Conservation (phyloP, 306 rosid genomes). For the Fagus crenata region DNA sequence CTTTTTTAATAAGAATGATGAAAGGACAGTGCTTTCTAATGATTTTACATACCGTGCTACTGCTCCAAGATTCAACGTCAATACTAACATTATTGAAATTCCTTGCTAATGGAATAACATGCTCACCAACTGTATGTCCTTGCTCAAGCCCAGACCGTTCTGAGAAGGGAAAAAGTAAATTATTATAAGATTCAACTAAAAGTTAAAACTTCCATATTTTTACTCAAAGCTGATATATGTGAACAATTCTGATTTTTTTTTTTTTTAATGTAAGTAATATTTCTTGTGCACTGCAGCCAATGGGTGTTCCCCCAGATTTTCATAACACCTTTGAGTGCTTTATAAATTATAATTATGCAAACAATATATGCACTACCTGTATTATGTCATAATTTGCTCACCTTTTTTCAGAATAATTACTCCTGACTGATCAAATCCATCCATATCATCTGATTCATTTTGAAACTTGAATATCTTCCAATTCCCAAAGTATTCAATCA, state of each 20-base stretch:
- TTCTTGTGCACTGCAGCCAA: not conserved
- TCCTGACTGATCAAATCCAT: constrained; percentile 93
- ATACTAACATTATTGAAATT: constrained; percentile 49
- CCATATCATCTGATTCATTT: constrained; percentile 72
- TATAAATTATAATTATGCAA: too few relatives aligned
- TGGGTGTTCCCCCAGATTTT: not conserved
- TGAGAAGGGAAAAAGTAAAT: constrained; percentile 25
- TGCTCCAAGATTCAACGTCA: constrained; percentile 58
- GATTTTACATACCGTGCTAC: constrained; percentile 38
- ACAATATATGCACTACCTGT: not conserved
- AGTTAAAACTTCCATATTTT: not conserved
- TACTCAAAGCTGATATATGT: constrained; percentile 4
- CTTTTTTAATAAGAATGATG: not conserved
- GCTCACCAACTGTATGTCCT: constrained; percentile 87
- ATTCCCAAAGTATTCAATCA: constrained; percentile 68
- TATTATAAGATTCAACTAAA: constrained; percentile 10
- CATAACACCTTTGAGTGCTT: not conserved
- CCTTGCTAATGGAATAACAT: constrained; percentile 86
- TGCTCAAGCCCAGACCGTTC: constrained; percentile 84
- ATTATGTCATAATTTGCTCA: constrained; percentile 13
- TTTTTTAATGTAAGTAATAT: not conserved
- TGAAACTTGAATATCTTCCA: constrained; percentile 66
- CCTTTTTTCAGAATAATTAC: constrained; percentile 83
- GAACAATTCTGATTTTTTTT: not conserved
- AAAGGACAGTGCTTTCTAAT: constrained; percentile 1